Evolutionary conservation across 352 stramenopile species (phyloP), one percentile per base, ranked within the genome.

Genomic region (Phytophthora tubulina): DNA sequence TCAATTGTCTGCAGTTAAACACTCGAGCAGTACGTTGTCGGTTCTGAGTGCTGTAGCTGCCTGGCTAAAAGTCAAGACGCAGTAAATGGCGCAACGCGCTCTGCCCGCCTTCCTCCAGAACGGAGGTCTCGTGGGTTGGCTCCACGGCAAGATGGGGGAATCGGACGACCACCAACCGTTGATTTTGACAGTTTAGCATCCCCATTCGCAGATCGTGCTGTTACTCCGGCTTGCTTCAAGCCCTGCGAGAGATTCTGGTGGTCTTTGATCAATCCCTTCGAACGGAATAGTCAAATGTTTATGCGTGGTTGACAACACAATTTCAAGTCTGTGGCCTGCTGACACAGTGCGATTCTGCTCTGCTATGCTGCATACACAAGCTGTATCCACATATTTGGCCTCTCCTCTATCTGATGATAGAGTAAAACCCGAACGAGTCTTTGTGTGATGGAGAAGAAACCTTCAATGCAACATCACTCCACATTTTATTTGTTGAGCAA

Each of bases 231-330:
- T 9, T 90, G 91, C 49, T 63, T 72, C 10, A 72, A 78, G 8
- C 75, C 33, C 54, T 89, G 3, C 50, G 31, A 15, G 63, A 78
- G 8, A 83, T 94, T 31, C 60, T 92, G 31, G 14, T 62, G 2
- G 41, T 72, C 82, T 9, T 89, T 85, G 50, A 70, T 85, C 38
- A 91, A 88, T 63, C 85, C 82, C 30, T 90, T 92, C 62, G 74
- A 84, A 53, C 80, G 74, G 44, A 66, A 72, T 7, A 70, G 67
- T 9, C 72, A 78, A 27, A 36, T 63, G 51, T 9, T 72, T 87
- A 13, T 78, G 76, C 1, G 77, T 92, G 1, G 79, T 90, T n/a
- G 84, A 90, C 68, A 79, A 72, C 1, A 78, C 62, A 50, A 80
- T 82, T 49, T 69, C 75, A 46, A 76, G 57, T 36, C 56, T 69